Percentiles rank a stretch among this genome's conserved stretches.
Evolutionary conservation across 202 grass and related monocot species (phyloP).

Genomic region (Miscanthus sacchariflorus): DNA sequence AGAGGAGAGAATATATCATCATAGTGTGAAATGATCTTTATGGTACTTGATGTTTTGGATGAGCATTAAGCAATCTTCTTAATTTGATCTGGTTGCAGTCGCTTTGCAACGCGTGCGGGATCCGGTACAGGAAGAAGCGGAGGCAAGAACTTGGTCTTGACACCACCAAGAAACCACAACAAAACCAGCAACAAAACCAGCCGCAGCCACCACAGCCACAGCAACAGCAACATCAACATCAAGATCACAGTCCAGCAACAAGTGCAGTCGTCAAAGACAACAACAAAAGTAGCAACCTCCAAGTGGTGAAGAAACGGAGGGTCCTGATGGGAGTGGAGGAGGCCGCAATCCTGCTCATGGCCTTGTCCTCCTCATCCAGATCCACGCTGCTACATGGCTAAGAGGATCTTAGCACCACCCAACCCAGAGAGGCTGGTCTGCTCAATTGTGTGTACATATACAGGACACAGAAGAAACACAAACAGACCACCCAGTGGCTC

Average conservation of each 20-base stretch:
- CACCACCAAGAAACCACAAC: constrained; percentile 29
- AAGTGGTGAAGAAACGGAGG: constrained; percentile 80
- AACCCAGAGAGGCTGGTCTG: neutral
- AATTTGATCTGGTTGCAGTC: constrained; percentile 46
- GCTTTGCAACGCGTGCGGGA: constrained; percentile 95
- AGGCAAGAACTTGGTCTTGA: constrained; percentile 69
- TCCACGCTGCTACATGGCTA: constrained; percentile 50
- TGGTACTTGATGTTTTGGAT: neutral
- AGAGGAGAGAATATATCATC: neutral
- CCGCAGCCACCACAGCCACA: neutral
- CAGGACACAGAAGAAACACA: constrained; percentile 33
- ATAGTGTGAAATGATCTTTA: neutral
- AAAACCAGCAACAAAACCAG: constrained; percentile 4
- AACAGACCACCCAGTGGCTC: constrained; percentile 40
- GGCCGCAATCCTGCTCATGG: constrained; percentile 88
- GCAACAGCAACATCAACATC: neutral
- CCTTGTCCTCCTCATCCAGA: constrained; percentile 77
- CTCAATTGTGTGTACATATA: constrained; percentile 33
- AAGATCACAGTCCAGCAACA: neutral
- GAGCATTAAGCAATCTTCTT: neutral
- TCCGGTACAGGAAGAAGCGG: constrained; percentile 94
- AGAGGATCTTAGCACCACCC: constrained; percentile 26
- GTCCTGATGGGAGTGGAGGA: constrained; percentile 87
- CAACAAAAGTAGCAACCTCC: constrained; percentile 33
- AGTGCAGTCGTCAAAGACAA: constrained; percentile 27